Evolutionary conservation across 2,329 filamentous ascomycete species (phyloP), one percentile per base, ranked within the genome.

Genomic region (Dactylellina sp.): DNA sequence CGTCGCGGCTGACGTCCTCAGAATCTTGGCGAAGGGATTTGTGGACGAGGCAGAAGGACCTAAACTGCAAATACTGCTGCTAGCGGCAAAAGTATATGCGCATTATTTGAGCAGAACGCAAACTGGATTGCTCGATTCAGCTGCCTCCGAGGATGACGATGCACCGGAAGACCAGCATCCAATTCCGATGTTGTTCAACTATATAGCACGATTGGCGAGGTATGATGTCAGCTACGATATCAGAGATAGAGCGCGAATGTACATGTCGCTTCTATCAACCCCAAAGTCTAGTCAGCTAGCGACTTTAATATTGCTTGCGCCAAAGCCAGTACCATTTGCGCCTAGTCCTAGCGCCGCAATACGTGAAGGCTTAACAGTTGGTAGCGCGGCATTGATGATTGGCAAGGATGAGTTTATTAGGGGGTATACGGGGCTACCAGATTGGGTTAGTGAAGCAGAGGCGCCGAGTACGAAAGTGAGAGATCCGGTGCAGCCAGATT

Each of bases 211-310:
- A 0, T 87, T 99, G 0, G 91, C 91, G 32, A 89, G 95, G 74
- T 99, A 98, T 81, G 95, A 98, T 78, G 92, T 89, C 0, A 97
- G 93, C 0, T 99, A 96, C 81, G 93, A 98, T 79, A 87, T 99
- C 1, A 92, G 95, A 76, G 95, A 98, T 80, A 90, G 95, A 22
- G 89, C 93, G 1, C 89, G 95, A 32, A 86, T 97, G 75, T 98
- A 96, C 83, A 92, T 91, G 76, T 86, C 93, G 0, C 87, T 99
- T 0, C 87, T 99, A 1, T 86, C 88, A 2, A 88, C 91, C 2
- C 92, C 93, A 0, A 62, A 62, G 28, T 84, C 85, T 1, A 88
- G 87, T 6, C 92, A 98, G 80, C 87, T 99, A 14, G 95, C 95
- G 1, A 93, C 91, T 0, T 85, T 99, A 12, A 90, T 98, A 80